Base-by-base conservation (phyloP, 352 stramenopile species). In the Lagenidium giganteum region DNA sequence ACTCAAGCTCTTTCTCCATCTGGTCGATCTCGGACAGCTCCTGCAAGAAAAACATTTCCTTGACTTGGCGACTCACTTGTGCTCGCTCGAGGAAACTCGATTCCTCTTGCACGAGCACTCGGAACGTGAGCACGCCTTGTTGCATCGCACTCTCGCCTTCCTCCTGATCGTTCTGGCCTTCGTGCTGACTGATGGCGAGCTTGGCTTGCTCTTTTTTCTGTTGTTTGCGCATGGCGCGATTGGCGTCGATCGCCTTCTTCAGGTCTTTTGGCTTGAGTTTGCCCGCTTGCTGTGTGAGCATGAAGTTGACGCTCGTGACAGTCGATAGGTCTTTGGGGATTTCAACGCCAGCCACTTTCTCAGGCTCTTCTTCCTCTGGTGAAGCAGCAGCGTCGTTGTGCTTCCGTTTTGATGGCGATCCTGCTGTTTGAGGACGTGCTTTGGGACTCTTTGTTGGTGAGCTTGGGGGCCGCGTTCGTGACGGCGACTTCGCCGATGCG, bases 211-310 rank as follows among this genome's bases (percentile, higher is more conserved):
- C 72, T 12, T 84, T 57, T 34, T 80, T 69, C 44, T 94, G 80
- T 18, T 70, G 62, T 34, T 75, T 67, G 1, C 64, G 67, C 18
- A 93, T 61, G 18, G 64, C 57, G 18, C 82, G 78, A 28, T 89
- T 90, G 18, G 75, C 64, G 21, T 86, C 70, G 37, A 96, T 95
- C 8, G 83, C 81, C 29, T 80, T 77, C 57, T 95, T 95, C 8
- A 96, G 64, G 36, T 96, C 83, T 51, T 95, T 95, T 7, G 81
- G 85, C 25, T 92, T 92, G 23, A 96, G 63, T 44, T 96, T 96
- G 0, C 86, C 85, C 1, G 73, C 60, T 44, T 95, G 68, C 64
- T 96, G 87, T 26, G 86, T 96, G 16, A 96, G 57, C 3, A 95
- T 64, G 52, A 90, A 95, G 47, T 73, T 94, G 41, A 89, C 79